Percentiles rank a stretch among this genome's conserved stretches.
These are phyloP conservation scores for Taxillus chinensis DNA, from an alignment of 164 flowering plant species.

Conservation along the genomic window DNA sequence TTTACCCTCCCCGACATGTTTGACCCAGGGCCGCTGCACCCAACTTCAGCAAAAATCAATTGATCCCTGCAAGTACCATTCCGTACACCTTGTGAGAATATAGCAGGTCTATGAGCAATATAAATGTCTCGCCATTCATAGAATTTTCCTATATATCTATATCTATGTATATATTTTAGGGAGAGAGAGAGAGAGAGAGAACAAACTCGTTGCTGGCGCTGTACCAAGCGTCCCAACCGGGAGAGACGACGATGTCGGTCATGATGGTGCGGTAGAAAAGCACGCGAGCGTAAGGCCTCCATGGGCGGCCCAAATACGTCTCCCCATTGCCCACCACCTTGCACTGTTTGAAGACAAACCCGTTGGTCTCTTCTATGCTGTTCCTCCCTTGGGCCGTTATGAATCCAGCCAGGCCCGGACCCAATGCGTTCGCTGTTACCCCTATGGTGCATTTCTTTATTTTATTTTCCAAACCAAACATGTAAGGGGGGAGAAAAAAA, in stretches of 20 bases:
- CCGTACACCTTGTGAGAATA: not conserved
- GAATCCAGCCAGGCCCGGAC: slow-evolving; percentile 13
- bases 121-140: not conserved
- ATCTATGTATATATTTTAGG: not conserved
- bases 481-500: too few species aligned
- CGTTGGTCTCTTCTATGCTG: slow-evolving; percentile 14
- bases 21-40: slow-evolving; percentile 27
- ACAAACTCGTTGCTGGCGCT: slow-evolving; percentile 16
- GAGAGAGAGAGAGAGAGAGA: not conserved
- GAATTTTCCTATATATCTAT: not conserved
- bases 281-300: slow-evolving; percentile 27
- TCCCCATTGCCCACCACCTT: slow-evolving; percentile 18
- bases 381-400: slow-evolving; percentile 34
- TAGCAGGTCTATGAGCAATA: too few species aligned
- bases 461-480: too few species aligned
- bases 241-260: slow-evolving; percentile 13
- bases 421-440: slow-evolving; percentile 13
- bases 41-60: slow-evolving; percentile 19
- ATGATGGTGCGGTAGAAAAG: slow-evolving; percentile 19
- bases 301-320: slow-evolving; percentile 29
- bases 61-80: slow-evolving; percentile 12
- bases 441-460: slow-evolving; percentile 14
- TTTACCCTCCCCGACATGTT: slow-evolving; percentile 19
- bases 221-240: slow-evolving; percentile 27
- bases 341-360: slow-evolving; percentile 29